Base-by-base conservation (phyloP, 106 monocot species). In the Posidonia australis region DNA sequence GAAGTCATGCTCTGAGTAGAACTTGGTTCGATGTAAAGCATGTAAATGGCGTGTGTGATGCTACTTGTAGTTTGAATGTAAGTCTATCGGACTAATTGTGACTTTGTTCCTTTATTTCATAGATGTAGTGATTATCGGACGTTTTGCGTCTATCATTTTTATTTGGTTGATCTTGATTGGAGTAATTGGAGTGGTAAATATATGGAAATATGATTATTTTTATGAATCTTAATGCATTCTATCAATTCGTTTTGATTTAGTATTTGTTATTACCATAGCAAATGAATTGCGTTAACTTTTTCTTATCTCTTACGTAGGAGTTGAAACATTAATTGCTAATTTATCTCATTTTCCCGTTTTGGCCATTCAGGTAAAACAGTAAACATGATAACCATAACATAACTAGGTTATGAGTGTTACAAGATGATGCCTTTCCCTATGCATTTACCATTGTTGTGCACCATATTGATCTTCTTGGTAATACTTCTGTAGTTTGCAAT, bases 91-190 rank as follows among this genome's bases (percentile, higher is more conserved):
- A 54, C 54, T 54, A 23, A 54, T 54, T 54, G 20, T 17, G 31
- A 9, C 19, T 60, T 60, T 42, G n/a, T 51, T 60, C n/a, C n/a
- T 29, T 25, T 48, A 72, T 56, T 19, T 64, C 22, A 9, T 79
- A 94, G 94, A 86, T 79, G 78, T 84, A 54, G 90, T 90, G 25
- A 62, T 90, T 66, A 1, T 86, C 68, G 82, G 86, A 86, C 79
- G 90, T 67, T 94, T 89, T 76, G 86, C 94, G 57, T 84, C 94
- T 0, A 63, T 90, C 43, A 90, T 94, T 10, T 78, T 94, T 48
- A 58, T 86, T 54, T 94, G 89, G 89, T 90, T 94, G 64, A 19
- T 94, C 60, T 47, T 72, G n/a, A 94, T 94, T 64, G 94, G 94
- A 71, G 54, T 65, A 6, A 81, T 84, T 60, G 94, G 94, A 24